Evolutionary conservation across 192 early-diverging fungal genomes (phyloP).

Genomic region (Podila horticola): DNA sequence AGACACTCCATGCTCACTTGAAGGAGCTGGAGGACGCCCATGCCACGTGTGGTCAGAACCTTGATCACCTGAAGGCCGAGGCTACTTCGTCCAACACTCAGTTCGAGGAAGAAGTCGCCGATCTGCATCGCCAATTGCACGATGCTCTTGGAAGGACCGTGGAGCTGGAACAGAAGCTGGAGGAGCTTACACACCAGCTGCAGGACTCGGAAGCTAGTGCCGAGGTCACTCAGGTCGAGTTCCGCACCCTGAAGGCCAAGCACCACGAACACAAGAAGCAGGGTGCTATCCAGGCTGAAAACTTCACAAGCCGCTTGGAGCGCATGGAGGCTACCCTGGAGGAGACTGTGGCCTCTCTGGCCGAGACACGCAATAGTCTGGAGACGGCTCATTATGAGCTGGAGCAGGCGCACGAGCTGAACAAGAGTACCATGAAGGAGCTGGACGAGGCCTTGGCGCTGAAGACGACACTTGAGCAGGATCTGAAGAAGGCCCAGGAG

Average conservation of each 20-base stretch:
- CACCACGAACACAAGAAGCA: conserved; percentile 54
- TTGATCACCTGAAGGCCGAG: not conserved
- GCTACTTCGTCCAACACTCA: conserved; percentile 8
- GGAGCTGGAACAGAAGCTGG: conserved; percentile 46
- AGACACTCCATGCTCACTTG: not conserved
- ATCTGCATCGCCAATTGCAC: conserved; percentile 37
- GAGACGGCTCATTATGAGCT: conserved; percentile 28
- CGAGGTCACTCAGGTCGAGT: conserved; percentile 15
- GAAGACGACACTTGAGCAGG: conserved; percentile 12
- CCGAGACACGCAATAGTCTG: conserved; percentile 16
- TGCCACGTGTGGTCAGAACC: conserved; percentile 3
- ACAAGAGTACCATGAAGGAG: conserved; percentile 16
- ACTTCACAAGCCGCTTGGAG: conserved; percentile 9
- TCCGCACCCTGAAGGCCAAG: conserved; percentile 37
- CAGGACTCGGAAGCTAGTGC: conserved; percentile 22
- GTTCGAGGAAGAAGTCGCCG: conserved; percentile 30
- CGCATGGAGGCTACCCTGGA: conserved; percentile 8
- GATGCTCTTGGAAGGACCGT: conserved; percentile 40
- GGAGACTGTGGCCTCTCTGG: conserved; percentile 28
- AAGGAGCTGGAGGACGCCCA: conserved; percentile 19
- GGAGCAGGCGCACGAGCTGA: conserved; percentile 24
- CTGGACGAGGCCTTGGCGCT: conserved; percentile 25
- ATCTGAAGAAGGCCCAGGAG: conserved; percentile 3
- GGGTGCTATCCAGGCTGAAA: conserved; percentile 6
- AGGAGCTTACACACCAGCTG: conserved; percentile 13